These are phyloP conservation scores for Phialophora macrospora DNA, from an alignment of 2,329 filamentous ascomycete genomes.

Conservation along the genomic window DNA sequence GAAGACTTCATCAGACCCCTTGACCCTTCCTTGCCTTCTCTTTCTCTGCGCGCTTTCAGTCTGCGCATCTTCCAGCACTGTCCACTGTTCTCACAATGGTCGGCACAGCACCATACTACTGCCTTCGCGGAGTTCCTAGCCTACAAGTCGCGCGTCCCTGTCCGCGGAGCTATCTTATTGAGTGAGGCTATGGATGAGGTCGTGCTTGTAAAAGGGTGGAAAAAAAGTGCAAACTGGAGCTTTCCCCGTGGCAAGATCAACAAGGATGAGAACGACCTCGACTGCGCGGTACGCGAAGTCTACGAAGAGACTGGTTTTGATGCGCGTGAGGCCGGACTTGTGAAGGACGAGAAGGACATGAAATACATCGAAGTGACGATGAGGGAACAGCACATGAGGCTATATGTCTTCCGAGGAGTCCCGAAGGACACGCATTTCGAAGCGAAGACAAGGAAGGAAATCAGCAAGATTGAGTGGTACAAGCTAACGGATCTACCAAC, in stretches of 20 bases:
- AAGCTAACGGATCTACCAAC: constrained; percentile 85
- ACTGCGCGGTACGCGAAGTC: constrained; percentile 91
- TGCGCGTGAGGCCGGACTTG: constrained; percentile 73
- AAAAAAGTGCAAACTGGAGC: constrained; percentile 94
- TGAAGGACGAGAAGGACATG: constrained; percentile 71
- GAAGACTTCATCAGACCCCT: constrained; percentile 97
- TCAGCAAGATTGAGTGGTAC: constrained; percentile 97
- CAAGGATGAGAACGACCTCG: constrained; percentile 91
- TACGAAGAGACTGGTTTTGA: constrained; percentile 96
- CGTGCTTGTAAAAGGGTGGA: constrained; percentile 95
- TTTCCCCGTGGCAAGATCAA: constrained; percentile 98
- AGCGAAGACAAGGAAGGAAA: constrained; percentile 91
- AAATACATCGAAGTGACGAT: constrained; percentile 89
- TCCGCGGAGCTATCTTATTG: constrained; percentile 89
- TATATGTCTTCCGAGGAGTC: constrained; percentile 90
- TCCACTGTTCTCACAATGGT: constrained; percentile 81
- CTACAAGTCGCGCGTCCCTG: constrained; percentile 94
- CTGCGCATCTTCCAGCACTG: constrained; percentile 92
- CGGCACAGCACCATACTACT: constrained; percentile 73
- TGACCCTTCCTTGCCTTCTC: constrained; percentile 80
- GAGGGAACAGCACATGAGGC: constrained; percentile 86
- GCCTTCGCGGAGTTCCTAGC: constrained; percentile 91
- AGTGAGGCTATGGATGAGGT: constrained; percentile 94
- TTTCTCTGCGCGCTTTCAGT: constrained; percentile 84
- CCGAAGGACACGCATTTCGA: constrained; percentile 87